Percentiles rank a stretch among this genome's conserved stretches.
Evolutionary conservation across 1,139 yeast species (phyloP).

Genomic region (Groenewaldozyma sp.): DNA sequence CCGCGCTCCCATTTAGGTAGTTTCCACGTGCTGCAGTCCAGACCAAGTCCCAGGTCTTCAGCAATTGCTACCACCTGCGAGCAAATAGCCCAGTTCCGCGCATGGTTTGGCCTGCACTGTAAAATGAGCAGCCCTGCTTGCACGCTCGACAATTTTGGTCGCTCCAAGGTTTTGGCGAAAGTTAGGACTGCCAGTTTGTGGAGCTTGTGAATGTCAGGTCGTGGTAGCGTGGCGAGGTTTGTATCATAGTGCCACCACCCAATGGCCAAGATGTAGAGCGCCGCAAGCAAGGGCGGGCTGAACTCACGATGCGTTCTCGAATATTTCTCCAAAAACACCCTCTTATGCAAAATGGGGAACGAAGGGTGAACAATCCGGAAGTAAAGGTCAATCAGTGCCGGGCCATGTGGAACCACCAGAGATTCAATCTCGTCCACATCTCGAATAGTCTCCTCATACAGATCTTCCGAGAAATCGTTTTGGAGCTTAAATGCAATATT

Average conservation of each 20-base stretch:
- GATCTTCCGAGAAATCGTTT: conserved; percentile 26
- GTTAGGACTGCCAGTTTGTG: conserved; percentile 31
- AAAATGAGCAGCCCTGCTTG: conserved; percentile 38
- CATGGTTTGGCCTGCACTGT: conserved; percentile 36
- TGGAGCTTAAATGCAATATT: conserved; percentile 28
- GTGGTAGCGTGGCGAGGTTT: conserved; percentile 22
- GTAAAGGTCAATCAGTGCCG: conserved; percentile 33
- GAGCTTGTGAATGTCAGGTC: conserved; percentile 30
- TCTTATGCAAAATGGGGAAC: conserved; percentile 35
- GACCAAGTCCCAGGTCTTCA: conserved; percentile 77
- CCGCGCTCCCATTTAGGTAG: conserved; percentile 91
- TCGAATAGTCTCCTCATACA: conserved; percentile 21
- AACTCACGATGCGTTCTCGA: conserved; percentile 38
- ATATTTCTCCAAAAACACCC: conserved; percentile 38
- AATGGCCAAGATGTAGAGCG: conserved; percentile 36
- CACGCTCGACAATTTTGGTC: conserved; percentile 37
- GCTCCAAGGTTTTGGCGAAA: conserved; percentile 33
- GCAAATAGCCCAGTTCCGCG: conserved; percentile 75
- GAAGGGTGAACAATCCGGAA: conserved; percentile 37
- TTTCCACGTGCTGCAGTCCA: conserved; percentile 81
- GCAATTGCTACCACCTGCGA: conserved; percentile 81
- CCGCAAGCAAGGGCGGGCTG: conserved; percentile 37
- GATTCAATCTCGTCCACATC: conserved; percentile 33
- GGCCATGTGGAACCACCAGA: conserved; percentile 36
- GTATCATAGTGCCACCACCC: conserved; percentile 37